Evolutionary conservation across 176 grass and related monocot genomes (phyloP), one percentile per base, ranked within the genome.

Genomic region (Carex cristatella): DNA sequence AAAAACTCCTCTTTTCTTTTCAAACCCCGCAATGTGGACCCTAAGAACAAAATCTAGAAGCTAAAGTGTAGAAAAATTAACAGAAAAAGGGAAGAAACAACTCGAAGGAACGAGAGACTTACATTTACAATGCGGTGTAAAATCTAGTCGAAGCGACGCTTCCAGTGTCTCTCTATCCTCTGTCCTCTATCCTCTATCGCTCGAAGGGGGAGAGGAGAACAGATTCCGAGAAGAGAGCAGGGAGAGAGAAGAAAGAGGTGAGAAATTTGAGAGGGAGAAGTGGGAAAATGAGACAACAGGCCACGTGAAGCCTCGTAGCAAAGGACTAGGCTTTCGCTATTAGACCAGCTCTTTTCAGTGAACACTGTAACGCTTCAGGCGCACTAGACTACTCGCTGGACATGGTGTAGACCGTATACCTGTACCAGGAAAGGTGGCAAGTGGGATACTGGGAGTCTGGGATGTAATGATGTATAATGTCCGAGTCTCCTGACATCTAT

Each of bases 261-360:
- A 42, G 4, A 70, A 78, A 57, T 78, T 83, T 83, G 81, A 75
- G 83, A 85, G 83, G 54, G 30, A 44, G 56, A 55, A 31, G 62
- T 83, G 81, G 74, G 74, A 78, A 78, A 78, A 31, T 9, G 51
- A 32, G 74, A 78, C 28, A 56, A 78, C 74, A 32, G 27, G 0
- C 23, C 74, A 78, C 51, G 74, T 78, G 74, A 77, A 56, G 51
- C 19, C 67, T 70, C 42, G 14, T 4, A 13, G 46, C n/a, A 31
- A 28, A 76, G 72, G 72, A 56, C 73, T 77, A 55, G 51, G 49
- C 73, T 77, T 76, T 77, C 73, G 73, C 73, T 78, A 55, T 71
- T 71, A 71, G 67, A 44, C 37, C 37, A 71, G 37, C 31, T 33
- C 37, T 71, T 71, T 71, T 71, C 48, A 76, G 72, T 30, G 13